Percentiles rank a stretch among this genome's conserved stretches.
Evolutionary conservation across 2,329 filamentous ascomycete genomes (phyloP).

Genomic region (Exophiala viscosa): DNA sequence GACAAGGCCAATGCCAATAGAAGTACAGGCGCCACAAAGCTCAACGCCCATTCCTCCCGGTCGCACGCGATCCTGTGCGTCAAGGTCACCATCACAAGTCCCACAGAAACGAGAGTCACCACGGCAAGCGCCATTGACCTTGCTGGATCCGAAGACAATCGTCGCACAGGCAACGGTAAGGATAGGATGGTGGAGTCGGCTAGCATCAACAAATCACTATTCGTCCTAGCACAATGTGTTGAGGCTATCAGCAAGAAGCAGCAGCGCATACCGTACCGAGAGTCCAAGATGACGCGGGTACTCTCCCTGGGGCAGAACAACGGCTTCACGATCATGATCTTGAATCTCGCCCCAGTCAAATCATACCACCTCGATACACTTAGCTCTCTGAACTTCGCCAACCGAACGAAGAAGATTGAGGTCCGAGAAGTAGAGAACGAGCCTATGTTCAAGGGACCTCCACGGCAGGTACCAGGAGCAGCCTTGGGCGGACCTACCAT

Average conservation of each 20-base stretch:
- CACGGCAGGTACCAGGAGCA: constrained; percentile 49
- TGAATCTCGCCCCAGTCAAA: constrained; percentile 86
- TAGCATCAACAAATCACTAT: constrained; percentile 95
- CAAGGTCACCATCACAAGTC: constrained; percentile 74
- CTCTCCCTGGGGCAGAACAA: constrained; percentile 90
- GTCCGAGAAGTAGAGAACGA: constrained; percentile 95
- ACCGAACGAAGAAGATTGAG: constrained; percentile 92
- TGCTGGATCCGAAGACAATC: constrained; percentile 92
- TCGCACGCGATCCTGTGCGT: constrained; percentile 90
- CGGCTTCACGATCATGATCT: constrained; percentile 91
- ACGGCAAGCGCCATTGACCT: constrained; percentile 91
- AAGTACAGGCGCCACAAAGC: constrained; percentile 81
- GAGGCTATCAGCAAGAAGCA: constrained; percentile 82
- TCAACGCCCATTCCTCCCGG: constrained; percentile 85
- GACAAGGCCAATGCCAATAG: constrained; percentile 89
- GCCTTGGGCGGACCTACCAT: constrained; percentile 42
- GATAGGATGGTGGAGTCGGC: constrained; percentile 91
- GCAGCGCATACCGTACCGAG: constrained; percentile 79
- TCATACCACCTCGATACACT: constrained; percentile 92
- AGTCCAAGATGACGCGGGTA: constrained; percentile 97
- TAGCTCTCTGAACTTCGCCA: constrained; percentile 91
- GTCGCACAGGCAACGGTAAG: constrained; percentile 88
- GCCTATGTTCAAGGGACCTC: constrained; percentile 75
- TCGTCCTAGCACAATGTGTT: constrained; percentile 90
- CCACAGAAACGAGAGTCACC: constrained; percentile 66